Evolutionary conservation across 75 land plant genomes (phyloP), one percentile per base, ranked within the genome.

Genomic region (Cryptomeria japonica): DNA sequence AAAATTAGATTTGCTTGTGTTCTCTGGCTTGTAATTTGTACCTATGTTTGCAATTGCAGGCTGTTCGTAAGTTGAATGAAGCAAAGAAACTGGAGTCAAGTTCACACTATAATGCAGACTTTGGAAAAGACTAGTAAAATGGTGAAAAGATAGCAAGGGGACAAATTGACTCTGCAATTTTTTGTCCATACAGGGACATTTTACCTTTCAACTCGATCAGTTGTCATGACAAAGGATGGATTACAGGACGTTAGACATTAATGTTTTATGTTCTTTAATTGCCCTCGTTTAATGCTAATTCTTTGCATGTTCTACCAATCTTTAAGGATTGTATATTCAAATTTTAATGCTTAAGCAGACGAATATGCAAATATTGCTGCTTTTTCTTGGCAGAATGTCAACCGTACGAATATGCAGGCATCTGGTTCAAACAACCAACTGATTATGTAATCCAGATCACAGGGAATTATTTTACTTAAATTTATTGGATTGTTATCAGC

Each of bases 21-120:
- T 82, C 86, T 7, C 5, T 34, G 56, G 8, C 19, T 6, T 53
- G 4, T 85, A 31, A 49, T 53, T 85, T 34, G 22, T 51, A 22
- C 70, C 16, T 19, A 14, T 42, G 25, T 88, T 77, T 73, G 31
- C 56, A 72, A 10, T 83, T 91, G 41, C 93, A 97, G 99, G 99
- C 97, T 85, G 99, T 97, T 18, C 89, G 97, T 46, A 97, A 97
- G 79, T 90, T 97, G 49, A 97, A 93, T 72, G 99, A 97, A 86
- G 98, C 98, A 14, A 97, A 97, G 92, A 97, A 97, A 70, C 93
- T 97, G 55, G 99, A 97, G 79, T 96, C 97, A 12, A 97, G 93
- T 90, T 92, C 99, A 11, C 99, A 97, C 85, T 97, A 97, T 86
- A 97, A 88, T 87, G 93, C 99, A 86, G 98, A 97, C 86, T 96